A percentile compares a stretch with the other conserved stretches of the same genome.
phyloP scores from a whole-genome alignment of 2,329 filamentous ascomycete genomes.

The Aspergillus thermomutatus region DNA sequence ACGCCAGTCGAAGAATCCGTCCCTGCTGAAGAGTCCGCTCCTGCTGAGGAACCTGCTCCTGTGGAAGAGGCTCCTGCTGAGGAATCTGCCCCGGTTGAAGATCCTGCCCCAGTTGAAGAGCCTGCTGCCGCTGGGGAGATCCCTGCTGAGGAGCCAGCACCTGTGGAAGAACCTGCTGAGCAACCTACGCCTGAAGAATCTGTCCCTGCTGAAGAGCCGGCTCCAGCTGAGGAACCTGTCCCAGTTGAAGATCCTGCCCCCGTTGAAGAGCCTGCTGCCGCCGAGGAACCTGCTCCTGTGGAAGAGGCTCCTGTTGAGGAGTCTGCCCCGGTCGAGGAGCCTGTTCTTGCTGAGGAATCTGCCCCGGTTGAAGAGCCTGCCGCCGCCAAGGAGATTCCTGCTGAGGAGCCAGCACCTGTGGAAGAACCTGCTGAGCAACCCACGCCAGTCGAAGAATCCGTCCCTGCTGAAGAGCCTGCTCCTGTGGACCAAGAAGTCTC shows the following conservation, averaged over 20 bases:
- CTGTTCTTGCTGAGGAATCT: conserved; percentile 5
- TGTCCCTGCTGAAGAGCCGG: conserved; percentile 1
- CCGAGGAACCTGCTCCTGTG: conserved; percentile 13
- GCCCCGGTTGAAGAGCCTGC: conserved; percentile 9
- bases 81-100: conserved; percentile 5
- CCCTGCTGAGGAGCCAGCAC: conserved; percentile 10
- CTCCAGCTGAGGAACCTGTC: conserved; percentile 5
- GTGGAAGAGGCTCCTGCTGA: not conserved
- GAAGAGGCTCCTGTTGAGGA: not conserved
- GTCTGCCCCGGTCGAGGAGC: no score
- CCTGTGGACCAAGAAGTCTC: conserved; percentile 4
- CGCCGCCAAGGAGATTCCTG: conserved; percentile 6
- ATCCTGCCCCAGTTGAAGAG: conserved; percentile 10
- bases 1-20: not conserved
- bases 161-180: conserved; percentile 18
- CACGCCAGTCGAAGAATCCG: conserved; percentile 7
- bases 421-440: conserved; percentile 8
- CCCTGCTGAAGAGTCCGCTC: no score
- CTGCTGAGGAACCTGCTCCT: no score
- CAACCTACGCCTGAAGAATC: no score
- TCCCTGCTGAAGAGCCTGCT: conserved; percentile 5
- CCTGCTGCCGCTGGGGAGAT: conserved; percentile 5
- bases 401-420: conserved; percentile 13
- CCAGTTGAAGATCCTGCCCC: conserved; percentile 8
- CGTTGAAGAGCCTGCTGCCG: conserved; percentile 7